phyloP scores from a whole-genome alignment of 768 basidiomycete genomes.

The Amylocystis lapponica region DNA sequence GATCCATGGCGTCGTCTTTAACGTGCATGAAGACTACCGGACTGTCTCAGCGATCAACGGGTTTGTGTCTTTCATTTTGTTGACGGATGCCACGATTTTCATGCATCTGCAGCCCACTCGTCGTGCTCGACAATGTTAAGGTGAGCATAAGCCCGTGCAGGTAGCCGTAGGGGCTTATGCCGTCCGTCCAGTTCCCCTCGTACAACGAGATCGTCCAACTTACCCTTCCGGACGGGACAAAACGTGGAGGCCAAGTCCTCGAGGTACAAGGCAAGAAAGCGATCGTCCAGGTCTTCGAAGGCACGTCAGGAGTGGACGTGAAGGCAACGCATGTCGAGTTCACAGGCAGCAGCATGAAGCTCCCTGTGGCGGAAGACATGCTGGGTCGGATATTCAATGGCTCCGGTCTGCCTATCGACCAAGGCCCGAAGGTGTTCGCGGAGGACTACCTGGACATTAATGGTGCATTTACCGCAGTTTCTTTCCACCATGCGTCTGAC shows the following conservation, averaged over 20 bases:
- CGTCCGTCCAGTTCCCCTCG: conserved; percentile 70
- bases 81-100: too few species aligned
- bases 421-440: conserved; percentile 98
- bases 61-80: conserved; percentile 37
- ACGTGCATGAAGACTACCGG: conserved; percentile 66
- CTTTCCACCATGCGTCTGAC: conserved; percentile 8
- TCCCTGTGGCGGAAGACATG: conserved; percentile 99
- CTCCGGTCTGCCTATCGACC: conserved; percentile 95
- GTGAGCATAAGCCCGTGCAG: conserved; percentile 34
- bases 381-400: conserved; percentile 99
- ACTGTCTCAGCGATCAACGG: conserved; percentile 99
- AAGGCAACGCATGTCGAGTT: conserved; percentile 97
- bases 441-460: conserved; percentile 99
- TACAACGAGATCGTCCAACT: conserved; percentile 98
- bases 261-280: conserved; percentile 99
- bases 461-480: conserved; percentile 45
- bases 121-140: conserved; percentile 98
- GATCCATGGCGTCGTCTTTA: conserved; percentile 4
- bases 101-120: conserved; percentile 71
- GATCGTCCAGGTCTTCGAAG: conserved; percentile 98
- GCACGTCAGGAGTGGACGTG: conserved; percentile 95
- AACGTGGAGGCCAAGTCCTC: conserved; percentile 94
- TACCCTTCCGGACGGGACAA: conserved; percentile 91
- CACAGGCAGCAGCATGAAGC: conserved; percentile 97
- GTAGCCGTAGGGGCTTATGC: conserved; percentile 4